A percentile compares a stretch with the other conserved stretches of the same genome.
Evolutionary conservation across 108 stramenopile species (phyloP).

Genomic region (Conticribra weissflogii): DNA sequence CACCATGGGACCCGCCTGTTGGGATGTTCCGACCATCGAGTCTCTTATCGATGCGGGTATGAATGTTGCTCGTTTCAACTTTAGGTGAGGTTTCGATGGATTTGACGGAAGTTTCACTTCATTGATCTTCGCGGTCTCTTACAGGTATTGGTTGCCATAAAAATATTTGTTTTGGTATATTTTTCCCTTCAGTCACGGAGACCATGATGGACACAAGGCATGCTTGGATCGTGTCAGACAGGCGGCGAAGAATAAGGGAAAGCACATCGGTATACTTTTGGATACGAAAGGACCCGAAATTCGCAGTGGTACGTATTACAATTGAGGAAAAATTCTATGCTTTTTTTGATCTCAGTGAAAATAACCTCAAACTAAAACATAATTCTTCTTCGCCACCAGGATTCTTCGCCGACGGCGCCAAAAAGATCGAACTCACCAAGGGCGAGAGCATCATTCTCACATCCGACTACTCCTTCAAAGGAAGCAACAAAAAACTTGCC

Average conservation of each 20-base stretch:
- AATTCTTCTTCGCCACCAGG: too few relatives aligned
- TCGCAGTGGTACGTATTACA: too few relatives aligned
- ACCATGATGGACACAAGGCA: slow-evolving; percentile 85
- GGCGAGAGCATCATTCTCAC: slow-evolving; percentile 82
- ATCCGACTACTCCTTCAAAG: slow-evolving; percentile 87
- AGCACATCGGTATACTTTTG: slow-evolving; percentile 77
- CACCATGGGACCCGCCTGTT: slow-evolving; percentile 90
- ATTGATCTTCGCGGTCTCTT: too few relatives aligned
- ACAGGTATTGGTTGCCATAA: too few relatives aligned
- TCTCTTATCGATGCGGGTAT: slow-evolving; percentile 88
- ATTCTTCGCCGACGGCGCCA: slow-evolving; percentile 87
- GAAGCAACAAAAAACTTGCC: slow-evolving; percentile 83
- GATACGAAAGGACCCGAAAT: slow-evolving; percentile 98
- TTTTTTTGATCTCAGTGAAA: too few relatives aligned
- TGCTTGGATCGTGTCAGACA: slow-evolving; percentile 80
- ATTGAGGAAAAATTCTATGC: too few relatives aligned
- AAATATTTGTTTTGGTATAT: too few relatives aligned
- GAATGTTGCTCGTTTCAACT: slow-evolving; percentile 93
- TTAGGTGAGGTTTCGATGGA: too few relatives aligned
- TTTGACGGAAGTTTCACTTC: too few relatives aligned
- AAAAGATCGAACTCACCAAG: slow-evolving; percentile 78
- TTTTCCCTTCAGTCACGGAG: slow-evolving; percentile 89
- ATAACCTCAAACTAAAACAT: too few relatives aligned
- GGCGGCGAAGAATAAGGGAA: slow-evolving; percentile 77
- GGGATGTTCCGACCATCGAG: slow-evolving; percentile 79